Percentiles rank a stretch among this genome's conserved stretches.
Evolutionary conservation across 371 early-diverging fungal genomes (phyloP).

Genomic region (Rhizopus arrhizus): DNA sequence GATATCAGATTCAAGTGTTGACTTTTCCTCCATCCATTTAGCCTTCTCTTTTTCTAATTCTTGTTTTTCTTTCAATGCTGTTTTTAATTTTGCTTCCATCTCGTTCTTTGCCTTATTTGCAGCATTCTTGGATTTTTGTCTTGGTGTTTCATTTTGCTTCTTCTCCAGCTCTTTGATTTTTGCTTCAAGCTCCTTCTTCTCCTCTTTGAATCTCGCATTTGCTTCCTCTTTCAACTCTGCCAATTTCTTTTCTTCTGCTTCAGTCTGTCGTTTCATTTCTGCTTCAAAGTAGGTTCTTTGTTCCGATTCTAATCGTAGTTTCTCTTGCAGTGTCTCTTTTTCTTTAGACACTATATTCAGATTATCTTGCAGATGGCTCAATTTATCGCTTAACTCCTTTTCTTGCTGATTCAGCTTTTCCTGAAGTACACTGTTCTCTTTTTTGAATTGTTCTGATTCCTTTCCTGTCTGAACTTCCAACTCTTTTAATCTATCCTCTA

Average conservation of each 20-base stretch:
- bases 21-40: slow-evolving; percentile 5
- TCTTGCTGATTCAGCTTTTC: slow-evolving; percentile 7
- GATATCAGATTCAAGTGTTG: background rate
- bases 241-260: background rate
- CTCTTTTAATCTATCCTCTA: slow-evolving; percentile 7
- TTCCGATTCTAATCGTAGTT: slow-evolving; percentile 30
- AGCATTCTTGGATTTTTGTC: slow-evolving; percentile 25
- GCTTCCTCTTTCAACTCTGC: slow-evolving; percentile 15
- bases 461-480: background rate
- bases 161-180: slow-evolving; percentile 26
- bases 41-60: slow-evolving; percentile 13
- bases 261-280: slow-evolving; percentile 5
- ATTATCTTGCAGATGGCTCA: background rate
- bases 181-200: slow-evolving; percentile 7
- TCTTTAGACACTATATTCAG: slow-evolving; percentile 24
- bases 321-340: slow-evolving; percentile 36
- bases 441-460: slow-evolving; percentile 9
- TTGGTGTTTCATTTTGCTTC: background rate
- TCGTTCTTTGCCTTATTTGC: slow-evolving; percentile 52
- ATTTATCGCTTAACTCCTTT: slow-evolving; percentile 6
- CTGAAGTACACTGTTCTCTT: slow-evolving; percentile 2
- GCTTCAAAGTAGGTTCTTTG: slow-evolving; percentile 1
- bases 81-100: slow-evolving; percentile 16
- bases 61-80: slow-evolving; percentile 19
- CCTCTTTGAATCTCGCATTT: slow-evolving; percentile 27